phyloP scores from a whole-genome alignment of 768 basidiomycete species.

The Neoboletus subvelutipes region DNA sequence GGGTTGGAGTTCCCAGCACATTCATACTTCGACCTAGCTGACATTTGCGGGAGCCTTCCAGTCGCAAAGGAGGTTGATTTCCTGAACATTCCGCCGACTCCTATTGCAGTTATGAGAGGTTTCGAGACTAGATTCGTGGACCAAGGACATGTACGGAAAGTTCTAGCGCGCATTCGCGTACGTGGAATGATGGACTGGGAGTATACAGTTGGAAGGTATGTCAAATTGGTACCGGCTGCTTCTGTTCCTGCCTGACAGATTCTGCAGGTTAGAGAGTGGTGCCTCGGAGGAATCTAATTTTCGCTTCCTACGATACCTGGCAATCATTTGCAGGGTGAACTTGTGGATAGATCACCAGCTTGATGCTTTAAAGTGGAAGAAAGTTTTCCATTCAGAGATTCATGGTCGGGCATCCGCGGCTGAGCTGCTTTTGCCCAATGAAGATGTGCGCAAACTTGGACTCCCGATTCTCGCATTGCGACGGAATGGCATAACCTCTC shows the following conservation, averaged over 20 bases:
- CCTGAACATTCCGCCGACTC: neutral
- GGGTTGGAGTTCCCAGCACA: constrained; percentile 71
- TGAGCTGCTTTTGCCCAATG: constrained; percentile 82
- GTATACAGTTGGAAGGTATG: constrained; percentile 9
- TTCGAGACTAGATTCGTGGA: neutral
- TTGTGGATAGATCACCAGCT: neutral
- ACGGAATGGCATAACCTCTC: neutral
- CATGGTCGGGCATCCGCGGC: constrained; percentile 2
- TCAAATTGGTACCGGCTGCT: constrained; percentile 47
- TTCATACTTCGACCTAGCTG: constrained; percentile 81
- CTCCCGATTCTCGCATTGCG: constrained; percentile 66
- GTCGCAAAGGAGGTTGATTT: constrained; percentile 5
- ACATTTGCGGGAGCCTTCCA: constrained; percentile 53
- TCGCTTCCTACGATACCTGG: constrained; percentile 51
- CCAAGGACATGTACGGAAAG: neutral
- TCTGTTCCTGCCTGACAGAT: neutral
- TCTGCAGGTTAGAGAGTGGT: constrained; percentile 5
- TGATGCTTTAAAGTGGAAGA: constrained; percentile 1
- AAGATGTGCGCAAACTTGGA: constrained; percentile 60
- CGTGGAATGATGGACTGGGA: constrained; percentile 39
- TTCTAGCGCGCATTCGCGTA: neutral
- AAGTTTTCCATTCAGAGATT: constrained; percentile 6
- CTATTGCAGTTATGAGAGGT: neutral
- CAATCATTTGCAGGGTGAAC: constrained; percentile 48
- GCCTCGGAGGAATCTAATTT: constrained; percentile 16